These are phyloP conservation scores for Fraxinus quadrangulata DNA, from an alignment of 257 asterid species.

Conservation along the genomic window DNA sequence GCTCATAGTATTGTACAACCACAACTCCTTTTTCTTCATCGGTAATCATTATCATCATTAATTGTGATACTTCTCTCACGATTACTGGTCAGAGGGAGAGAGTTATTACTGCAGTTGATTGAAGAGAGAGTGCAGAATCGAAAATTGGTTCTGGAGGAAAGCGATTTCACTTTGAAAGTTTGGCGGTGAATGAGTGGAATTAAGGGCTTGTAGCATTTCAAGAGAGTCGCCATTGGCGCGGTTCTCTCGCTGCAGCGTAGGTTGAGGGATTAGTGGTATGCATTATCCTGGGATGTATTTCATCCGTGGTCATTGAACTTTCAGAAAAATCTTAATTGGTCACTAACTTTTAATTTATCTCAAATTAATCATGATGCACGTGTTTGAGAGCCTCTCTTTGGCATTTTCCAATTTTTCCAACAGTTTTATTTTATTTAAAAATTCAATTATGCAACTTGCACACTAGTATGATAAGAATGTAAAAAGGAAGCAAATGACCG, in stretches of 20 bases:
- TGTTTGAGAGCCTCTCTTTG: too few relatives aligned
- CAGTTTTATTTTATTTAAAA: too few relatives aligned
- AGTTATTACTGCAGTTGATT: constrained; percentile 21
- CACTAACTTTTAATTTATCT: too few relatives aligned
- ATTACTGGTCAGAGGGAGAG: constrained; percentile 27
- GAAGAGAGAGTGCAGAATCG: constrained; percentile 39
- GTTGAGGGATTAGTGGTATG: too few relatives aligned
- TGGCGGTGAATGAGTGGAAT: constrained; percentile 12
- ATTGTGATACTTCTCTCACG: constrained; percentile 11
- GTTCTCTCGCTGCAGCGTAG: neutral
- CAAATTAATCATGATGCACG: too few relatives aligned
- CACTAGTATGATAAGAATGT: too few relatives aligned
- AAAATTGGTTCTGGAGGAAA: constrained; percentile 15
- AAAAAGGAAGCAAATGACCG: too few relatives aligned
- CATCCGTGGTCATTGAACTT: too few relatives aligned
- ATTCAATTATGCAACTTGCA: too few relatives aligned
- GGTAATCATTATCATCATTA: constrained; percentile 10
- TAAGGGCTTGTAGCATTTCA: neutral
- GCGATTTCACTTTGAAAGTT: constrained; percentile 23
- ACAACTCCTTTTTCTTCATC: constrained; percentile 46
- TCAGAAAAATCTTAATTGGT: too few relatives aligned
- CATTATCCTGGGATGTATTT: too few relatives aligned
- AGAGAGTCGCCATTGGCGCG: neutral
- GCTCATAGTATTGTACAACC: constrained; percentile 89
- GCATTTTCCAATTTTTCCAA: too few relatives aligned